A percentile compares a stretch with the other conserved stretches of the same genome.
phyloP scores from a whole-genome alignment of 2,329 filamentous ascomycete species.

The Fusarium floridanum region DNA sequence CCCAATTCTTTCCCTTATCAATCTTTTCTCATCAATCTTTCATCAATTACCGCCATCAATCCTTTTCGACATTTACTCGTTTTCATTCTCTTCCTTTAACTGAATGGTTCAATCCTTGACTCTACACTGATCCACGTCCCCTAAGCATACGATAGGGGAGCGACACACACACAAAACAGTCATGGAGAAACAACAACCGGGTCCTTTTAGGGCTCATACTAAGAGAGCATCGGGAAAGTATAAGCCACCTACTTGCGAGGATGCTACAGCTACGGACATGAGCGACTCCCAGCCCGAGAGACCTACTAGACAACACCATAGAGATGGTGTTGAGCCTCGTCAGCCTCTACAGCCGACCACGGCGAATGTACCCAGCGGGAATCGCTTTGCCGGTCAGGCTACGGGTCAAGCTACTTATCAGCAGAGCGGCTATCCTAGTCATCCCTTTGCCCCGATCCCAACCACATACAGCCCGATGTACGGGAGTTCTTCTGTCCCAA shows the following conservation, averaged over 20 bases:
- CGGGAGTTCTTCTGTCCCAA: neutral
- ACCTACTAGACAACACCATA: neutral
- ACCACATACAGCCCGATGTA: neutral
- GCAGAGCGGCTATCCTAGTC: neutral
- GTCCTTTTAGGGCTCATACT: neutral
- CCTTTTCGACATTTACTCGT: neutral
- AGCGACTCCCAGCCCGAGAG: neutral
- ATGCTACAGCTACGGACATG: neutral
- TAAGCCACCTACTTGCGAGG: neutral
- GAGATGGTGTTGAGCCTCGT: neutral
- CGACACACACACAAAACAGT: neutral
- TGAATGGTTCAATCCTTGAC: neutral
- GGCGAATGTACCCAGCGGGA: neutral
- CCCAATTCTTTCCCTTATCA: neutral
- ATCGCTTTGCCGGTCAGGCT: neutral
- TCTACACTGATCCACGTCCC: neutral
- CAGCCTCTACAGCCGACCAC: neutral
- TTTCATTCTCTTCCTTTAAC: neutral
- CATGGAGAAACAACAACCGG: neutral
- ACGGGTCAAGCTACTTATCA: neutral
- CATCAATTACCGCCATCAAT: neutral
- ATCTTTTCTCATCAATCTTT: neutral
- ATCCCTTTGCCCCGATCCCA: neutral
- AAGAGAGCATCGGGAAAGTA: neutral
- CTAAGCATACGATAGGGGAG: neutral